Evolutionary conservation across 129 eudicot genomes (phyloP).

Genomic region (Pulicaria dysenterica): DNA sequence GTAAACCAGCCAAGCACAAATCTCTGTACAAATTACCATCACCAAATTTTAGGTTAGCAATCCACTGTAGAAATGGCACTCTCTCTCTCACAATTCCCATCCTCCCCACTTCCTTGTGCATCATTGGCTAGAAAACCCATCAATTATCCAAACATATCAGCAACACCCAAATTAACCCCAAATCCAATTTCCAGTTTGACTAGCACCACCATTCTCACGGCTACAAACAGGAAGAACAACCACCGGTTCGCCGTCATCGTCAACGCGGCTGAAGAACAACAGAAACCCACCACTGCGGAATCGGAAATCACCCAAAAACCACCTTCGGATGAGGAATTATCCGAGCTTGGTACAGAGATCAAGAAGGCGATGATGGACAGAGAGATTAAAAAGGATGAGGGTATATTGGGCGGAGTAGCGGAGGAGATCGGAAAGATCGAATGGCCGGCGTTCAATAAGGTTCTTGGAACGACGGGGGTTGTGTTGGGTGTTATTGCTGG

Average conservation of each 20-base stretch:
- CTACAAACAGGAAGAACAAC: slow-evolving; percentile 13
- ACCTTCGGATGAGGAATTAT: slow-evolving; percentile 32
- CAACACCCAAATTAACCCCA: slow-evolving; percentile 12
- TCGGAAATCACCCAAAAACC: slow-evolving; percentile 21
- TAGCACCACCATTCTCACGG: slow-evolving; percentile 2
- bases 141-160: slow-evolving; percentile 17
- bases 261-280: slow-evolving; percentile 26
- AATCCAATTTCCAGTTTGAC: slow-evolving; percentile 18
- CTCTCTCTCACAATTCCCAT: slow-evolving; percentile 38
- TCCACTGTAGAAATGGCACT: slow-evolving; percentile 27
- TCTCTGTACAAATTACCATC: too few species aligned
- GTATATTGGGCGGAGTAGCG: slow-evolving; percentile 57
- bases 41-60: too few species aligned
- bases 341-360: slow-evolving; percentile 61
- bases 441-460: slow-evolving; percentile 81
- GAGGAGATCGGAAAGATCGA: slow-evolving; percentile 82
- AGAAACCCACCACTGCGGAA: slow-evolving; percentile 20
- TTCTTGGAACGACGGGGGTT: slow-evolving; percentile 75
- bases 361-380: slow-evolving; percentile 70
- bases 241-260: slow-evolving; percentile 2
- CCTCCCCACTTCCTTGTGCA: slow-evolving; percentile 18
- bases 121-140: slow-evolving; percentile 22
- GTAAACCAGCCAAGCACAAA: too few species aligned
- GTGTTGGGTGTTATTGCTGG: slow-evolving; percentile 87
- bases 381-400: slow-evolving; percentile 34